phyloP scores from a whole-genome alignment of 495 filamentous ascomycete species.

The Glonium stellatum region DNA sequence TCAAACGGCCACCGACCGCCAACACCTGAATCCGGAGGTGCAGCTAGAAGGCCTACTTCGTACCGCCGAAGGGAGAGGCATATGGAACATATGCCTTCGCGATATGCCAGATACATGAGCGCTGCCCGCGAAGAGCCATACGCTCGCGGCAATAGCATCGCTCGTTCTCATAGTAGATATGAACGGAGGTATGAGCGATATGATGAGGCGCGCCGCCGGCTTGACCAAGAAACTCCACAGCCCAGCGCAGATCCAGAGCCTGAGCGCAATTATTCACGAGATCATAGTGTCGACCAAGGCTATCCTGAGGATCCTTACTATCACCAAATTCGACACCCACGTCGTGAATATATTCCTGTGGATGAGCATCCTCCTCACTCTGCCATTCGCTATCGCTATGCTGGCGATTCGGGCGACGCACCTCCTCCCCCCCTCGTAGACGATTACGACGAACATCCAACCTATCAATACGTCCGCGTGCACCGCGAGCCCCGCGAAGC shows the following conservation, averaged over 20 bases:
- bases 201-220: slow-evolving; percentile 20
- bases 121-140: slow-evolving; percentile 23
- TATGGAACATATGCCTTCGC: slow-evolving; percentile 16
- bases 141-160: slow-evolving; percentile 15
- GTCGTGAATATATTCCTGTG: slow-evolving; percentile 18
- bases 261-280: slow-evolving; percentile 19
- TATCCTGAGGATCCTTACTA: slow-evolving; percentile 14
- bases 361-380: slow-evolving; percentile 15
- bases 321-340: background rate
- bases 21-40: slow-evolving; percentile 16
- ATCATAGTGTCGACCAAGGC: slow-evolving; percentile 20
- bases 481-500: slow-evolving; percentile 11
- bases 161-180: slow-evolving; percentile 15
- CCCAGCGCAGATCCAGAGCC: slow-evolving; percentile 13
- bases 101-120: slow-evolving; percentile 24
- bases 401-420: slow-evolving; percentile 9
- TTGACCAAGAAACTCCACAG: slow-evolving; percentile 25
- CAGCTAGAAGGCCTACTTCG: slow-evolving; percentile 11
- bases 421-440: slow-evolving; percentile 18
- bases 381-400: slow-evolving; percentile 12
- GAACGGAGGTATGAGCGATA: slow-evolving; percentile 19
- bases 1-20: slow-evolving; percentile 12
- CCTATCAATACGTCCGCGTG: slow-evolving; percentile 21
- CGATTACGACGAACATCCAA: slow-evolving; percentile 12
- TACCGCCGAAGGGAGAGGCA: slow-evolving; percentile 15